phyloP scores from a whole-genome alignment of 2,329 filamentous ascomycete genomes.

The Ilyonectria sp. region DNA sequence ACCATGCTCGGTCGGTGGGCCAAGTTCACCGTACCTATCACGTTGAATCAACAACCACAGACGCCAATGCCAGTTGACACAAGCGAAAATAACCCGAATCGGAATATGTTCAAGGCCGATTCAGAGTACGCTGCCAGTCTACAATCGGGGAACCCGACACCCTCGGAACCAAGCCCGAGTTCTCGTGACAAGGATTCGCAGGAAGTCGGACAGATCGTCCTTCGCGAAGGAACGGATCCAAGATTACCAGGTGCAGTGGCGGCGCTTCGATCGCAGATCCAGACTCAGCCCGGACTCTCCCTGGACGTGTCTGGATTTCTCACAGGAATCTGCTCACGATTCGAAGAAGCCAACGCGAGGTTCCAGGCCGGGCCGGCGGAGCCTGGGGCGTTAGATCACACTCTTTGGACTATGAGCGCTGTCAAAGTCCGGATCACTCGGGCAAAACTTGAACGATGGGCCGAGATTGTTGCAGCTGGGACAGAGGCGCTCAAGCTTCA shows the following conservation, averaged over 20 bases:
- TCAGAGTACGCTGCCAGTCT: constrained; percentile 37
- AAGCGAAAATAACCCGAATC: constrained; percentile 37
- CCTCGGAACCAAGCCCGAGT: constrained; percentile 24
- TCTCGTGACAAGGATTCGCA: constrained; percentile 29
- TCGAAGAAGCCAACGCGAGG: constrained; percentile 60
- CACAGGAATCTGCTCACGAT: constrained; percentile 56
- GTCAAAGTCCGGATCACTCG: constrained; percentile 63
- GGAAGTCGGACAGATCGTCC: constrained; percentile 36
- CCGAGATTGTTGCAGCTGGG: constrained; percentile 60
- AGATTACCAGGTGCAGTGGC: constrained; percentile 58
- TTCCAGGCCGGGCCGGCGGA: constrained; percentile 53
- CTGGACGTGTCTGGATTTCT: constrained; percentile 63
- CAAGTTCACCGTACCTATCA: constrained; percentile 59
- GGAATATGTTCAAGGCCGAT: constrained; percentile 43
- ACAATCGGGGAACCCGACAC: constrained; percentile 27
- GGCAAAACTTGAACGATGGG: constrained; percentile 63
- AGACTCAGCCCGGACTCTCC: constrained; percentile 60
- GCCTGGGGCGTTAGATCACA: constrained; percentile 57
- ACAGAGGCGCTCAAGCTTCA: constrained; percentile 46
- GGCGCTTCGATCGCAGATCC: constrained; percentile 58
- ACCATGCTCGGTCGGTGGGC: constrained; percentile 67
- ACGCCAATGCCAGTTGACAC: constrained; percentile 47
- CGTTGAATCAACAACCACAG: constrained; percentile 42
- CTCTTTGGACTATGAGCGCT: constrained; percentile 64
- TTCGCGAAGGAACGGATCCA: constrained; percentile 54